phyloP scores from a whole-genome alignment of 2,329 filamentous ascomycete species.

The Zymoseptoria brevis region DNA sequence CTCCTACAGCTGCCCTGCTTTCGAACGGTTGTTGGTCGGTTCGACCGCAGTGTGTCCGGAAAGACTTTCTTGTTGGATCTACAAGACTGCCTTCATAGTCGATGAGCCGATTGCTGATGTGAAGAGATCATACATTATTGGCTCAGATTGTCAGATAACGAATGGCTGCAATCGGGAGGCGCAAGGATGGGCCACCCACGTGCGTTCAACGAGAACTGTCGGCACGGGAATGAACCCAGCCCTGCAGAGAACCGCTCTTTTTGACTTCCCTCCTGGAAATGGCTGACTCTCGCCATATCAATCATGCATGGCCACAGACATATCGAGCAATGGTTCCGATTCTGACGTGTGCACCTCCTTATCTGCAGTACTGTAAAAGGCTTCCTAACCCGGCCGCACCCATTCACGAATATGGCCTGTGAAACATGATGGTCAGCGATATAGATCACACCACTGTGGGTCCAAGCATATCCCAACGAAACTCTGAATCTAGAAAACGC shows the following conservation, averaged over 20 bases:
- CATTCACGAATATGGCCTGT: constrained; percentile 68
- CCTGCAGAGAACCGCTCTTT: too few relatives aligned
- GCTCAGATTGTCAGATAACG: too few relatives aligned
- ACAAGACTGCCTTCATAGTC: background rate
- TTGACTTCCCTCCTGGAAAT: too few relatives aligned
- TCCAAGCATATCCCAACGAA: constrained; percentile 10
- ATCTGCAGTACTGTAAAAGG: constrained; percentile 19
- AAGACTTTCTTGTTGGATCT: background rate
- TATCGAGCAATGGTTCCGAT: background rate
- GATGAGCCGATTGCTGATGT: too few relatives aligned
- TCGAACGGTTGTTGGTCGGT: background rate
- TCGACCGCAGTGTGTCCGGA: background rate
- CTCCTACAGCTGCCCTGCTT: background rate
- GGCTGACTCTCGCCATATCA: too few relatives aligned
- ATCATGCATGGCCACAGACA: background rate
- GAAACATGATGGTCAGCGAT: constrained; percentile 3
- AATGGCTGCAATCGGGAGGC: too few relatives aligned
- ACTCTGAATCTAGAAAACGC: background rate
- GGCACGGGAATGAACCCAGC: too few relatives aligned
- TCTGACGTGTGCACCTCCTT: constrained; percentile 2
- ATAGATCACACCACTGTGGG: constrained; percentile 2
- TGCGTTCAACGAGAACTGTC: too few relatives aligned
- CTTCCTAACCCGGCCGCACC: constrained; percentile 48
- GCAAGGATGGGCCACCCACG: too few relatives aligned
- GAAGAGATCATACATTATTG: too few relatives aligned